phyloP scores from a whole-genome alignment of 495 filamentous ascomycete genomes.

The Apiosordaria backusii region DNA sequence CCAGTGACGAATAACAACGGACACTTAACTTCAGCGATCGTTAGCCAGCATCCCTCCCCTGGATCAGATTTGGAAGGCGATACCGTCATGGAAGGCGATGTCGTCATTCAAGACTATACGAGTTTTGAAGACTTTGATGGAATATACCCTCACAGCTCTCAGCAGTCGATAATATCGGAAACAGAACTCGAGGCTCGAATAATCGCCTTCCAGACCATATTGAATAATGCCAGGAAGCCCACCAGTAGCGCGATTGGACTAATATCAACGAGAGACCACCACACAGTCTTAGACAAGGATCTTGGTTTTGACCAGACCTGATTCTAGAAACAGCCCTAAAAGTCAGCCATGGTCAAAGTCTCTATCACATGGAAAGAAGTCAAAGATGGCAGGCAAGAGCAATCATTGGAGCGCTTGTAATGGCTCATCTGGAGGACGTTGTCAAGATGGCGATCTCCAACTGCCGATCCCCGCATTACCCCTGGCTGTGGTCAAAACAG shows the following conservation, averaged over 20 bases:
- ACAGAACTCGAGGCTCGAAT: conserved; percentile 30
- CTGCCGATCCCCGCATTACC: conserved; percentile 12
- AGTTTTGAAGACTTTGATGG: conserved; percentile 4
- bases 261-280: conserved; percentile 39
- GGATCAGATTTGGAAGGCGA: background rate
- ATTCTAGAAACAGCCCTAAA: background rate
- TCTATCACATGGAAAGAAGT: background rate
- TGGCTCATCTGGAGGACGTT: background rate
- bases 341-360: background rate
- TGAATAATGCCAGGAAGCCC: conserved; percentile 26
- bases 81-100: background rate
- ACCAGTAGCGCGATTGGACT: conserved; percentile 27
- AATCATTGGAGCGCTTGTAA: background rate
- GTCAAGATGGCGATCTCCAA: conserved; percentile 1
- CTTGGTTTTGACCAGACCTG: conserved; percentile 15
- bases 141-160: conserved; percentile 24
- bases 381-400: background rate
- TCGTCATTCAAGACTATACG: background rate
- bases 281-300: conserved; percentile 34
- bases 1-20: background rate
- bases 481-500: background rate
- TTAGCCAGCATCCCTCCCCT: background rate
- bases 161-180: conserved; percentile 30
- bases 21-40: background rate
- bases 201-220: conserved; percentile 29